These are phyloP conservation scores for Apiospora marii DNA, from an alignment of 2,329 filamentous ascomycete genomes.

Conservation along the genomic window DNA sequence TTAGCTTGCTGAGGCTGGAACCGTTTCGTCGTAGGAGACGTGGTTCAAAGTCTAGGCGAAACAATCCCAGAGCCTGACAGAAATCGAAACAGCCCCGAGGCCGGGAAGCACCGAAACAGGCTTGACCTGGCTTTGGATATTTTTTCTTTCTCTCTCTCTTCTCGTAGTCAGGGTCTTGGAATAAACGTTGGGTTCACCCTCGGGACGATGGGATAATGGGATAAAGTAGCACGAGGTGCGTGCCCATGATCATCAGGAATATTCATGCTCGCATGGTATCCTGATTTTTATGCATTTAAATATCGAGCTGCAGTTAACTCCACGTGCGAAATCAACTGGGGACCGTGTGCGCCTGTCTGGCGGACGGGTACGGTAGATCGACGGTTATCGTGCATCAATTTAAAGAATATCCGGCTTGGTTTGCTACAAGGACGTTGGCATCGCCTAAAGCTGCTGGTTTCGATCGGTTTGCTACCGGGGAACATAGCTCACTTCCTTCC, in stretches of 20 bases:
- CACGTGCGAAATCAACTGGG: not conserved
- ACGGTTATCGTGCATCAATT: not conserved
- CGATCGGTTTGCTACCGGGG: not conserved
- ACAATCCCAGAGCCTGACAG: constrained; percentile 13
- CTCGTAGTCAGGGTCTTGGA: not conserved
- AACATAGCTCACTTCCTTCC: not conserved
- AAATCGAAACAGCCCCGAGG: constrained; percentile 1
- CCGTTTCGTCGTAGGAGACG: constrained; percentile 6
- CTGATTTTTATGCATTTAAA: not conserved
- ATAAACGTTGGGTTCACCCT: not conserved
- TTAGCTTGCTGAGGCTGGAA: constrained; percentile 15
- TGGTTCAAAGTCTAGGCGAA: constrained; percentile 15
- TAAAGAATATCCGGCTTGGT: not conserved
- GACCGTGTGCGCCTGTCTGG: not conserved
- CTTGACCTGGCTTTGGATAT: not conserved
- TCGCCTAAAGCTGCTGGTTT: not conserved
- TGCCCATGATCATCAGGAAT: not conserved
- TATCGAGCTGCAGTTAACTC: not conserved
- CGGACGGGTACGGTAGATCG: not conserved
- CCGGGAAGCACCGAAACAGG: not conserved
- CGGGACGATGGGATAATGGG: no score
- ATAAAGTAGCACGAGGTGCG: no score
- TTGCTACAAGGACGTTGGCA: not conserved
- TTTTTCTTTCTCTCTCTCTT: not conserved
- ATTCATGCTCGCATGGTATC: no score